phyloP scores from a whole-genome alignment of 2,329 filamentous ascomycete species.

The Lasiodiplodia theobromae region DNA sequence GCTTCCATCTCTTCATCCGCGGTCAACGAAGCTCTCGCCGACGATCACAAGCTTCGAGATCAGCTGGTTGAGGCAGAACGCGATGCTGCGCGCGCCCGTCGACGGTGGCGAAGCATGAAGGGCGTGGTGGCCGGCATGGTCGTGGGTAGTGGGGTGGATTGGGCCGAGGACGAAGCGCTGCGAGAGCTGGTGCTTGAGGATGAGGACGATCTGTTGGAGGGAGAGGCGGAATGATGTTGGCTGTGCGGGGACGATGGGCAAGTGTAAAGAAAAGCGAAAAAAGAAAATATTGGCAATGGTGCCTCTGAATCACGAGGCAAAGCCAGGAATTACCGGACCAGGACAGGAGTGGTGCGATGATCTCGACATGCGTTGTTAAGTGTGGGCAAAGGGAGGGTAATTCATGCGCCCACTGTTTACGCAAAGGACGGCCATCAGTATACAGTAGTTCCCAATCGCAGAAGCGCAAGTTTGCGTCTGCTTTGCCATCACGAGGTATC shows the following conservation, averaged over 20 bases:
- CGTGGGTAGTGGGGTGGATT: slow-evolving; percentile 82
- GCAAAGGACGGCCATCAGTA: neutral
- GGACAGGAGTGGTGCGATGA: neutral
- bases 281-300: neutral
- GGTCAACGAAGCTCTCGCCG: slow-evolving; percentile 53
- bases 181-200: slow-evolving; percentile 76
- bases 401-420: neutral
- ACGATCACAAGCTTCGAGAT: slow-evolving; percentile 60
- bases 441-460: neutral
- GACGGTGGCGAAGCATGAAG: slow-evolving; percentile 77
- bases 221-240: neutral
- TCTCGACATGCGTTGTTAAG: neutral
- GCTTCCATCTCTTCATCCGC: slow-evolving; percentile 44
- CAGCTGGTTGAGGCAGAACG: slow-evolving; percentile 66
- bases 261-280: neutral
- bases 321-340: neutral
- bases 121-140: slow-evolving; percentile 79
- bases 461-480: neutral
- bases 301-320: neutral
- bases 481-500: slow-evolving; percentile 9
- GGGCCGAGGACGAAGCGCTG: slow-evolving; percentile 73
- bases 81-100: slow-evolving; percentile 67
- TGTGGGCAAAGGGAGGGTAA: neutral
- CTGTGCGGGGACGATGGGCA: neutral
- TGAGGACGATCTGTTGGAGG: slow-evolving; percentile 42